Conservation (phyloP, 1,284 basidiomycete genomes). For the Rhizopogon parksii region DNA sequence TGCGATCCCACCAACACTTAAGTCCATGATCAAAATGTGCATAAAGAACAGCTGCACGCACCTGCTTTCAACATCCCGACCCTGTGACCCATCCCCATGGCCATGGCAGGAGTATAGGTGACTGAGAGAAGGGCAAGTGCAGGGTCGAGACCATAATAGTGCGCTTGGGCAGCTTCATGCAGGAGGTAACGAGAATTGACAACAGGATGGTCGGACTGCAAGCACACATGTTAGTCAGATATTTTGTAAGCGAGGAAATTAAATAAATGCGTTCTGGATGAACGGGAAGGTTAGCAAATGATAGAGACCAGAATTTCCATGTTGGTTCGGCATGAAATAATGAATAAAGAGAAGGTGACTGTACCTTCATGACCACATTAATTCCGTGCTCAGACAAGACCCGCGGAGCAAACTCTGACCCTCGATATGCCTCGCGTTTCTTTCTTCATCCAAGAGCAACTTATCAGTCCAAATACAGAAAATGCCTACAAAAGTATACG, state of each 20-base stretch:
- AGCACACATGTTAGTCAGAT: neutral
- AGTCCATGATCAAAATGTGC: neutral
- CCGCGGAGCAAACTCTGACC: conserved; percentile 56
- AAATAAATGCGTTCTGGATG: neutral
- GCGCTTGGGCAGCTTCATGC: conserved; percentile 61
- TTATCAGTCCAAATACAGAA: neutral
- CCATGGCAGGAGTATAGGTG: conserved; percentile 50
- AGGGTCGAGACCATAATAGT: conserved; percentile 45
- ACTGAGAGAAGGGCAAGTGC: conserved; percentile 44
- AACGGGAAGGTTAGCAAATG: neutral
- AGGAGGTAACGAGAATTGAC: conserved; percentile 56
- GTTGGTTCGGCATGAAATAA: neutral
- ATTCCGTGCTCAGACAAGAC: conserved; percentile 53
- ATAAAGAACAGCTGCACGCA: neutral
- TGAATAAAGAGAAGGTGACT: neutral
- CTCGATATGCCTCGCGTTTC: conserved; percentile 61
- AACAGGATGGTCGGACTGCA: conserved; percentile 39
- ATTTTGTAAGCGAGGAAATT: neutral
- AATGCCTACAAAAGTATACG: neutral
- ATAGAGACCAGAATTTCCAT: no score
- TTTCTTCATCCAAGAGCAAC: conserved; percentile 30
- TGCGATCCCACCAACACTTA: conserved; percentile 16
- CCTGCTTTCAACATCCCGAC: conserved; percentile 44
- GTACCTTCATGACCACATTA: conserved; percentile 47
- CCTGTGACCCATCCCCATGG: conserved; percentile 57